phyloP scores from a whole-genome alignment of 129 eudicot species.

The Sambucus nigra region DNA sequence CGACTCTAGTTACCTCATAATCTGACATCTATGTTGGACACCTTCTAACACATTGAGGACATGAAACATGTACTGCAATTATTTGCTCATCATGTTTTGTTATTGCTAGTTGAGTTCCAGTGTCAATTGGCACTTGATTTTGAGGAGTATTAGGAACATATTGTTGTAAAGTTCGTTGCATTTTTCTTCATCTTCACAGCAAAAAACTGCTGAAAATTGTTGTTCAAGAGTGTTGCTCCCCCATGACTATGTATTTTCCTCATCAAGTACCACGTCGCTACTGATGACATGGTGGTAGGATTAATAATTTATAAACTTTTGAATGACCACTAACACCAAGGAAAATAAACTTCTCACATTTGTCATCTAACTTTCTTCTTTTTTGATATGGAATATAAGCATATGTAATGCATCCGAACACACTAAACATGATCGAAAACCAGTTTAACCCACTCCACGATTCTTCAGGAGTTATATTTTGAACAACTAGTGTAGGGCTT shows the following conservation, averaged over 20 bases:
- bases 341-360: not conserved
- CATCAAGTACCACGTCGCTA: not conserved
- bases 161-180: not conserved
- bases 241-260: not conserved
- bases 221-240: not conserved
- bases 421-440: no score
- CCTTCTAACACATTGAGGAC: not conserved
- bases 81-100: no score
- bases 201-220: not conserved
- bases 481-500: no score
- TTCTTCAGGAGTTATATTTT: no score
- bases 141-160: not conserved
- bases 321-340: no score
- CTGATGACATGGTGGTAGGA: no score
- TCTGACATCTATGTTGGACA: slow-evolving; percentile 7
- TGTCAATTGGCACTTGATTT: not conserved
- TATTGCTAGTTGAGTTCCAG: no score
- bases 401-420: not conserved
- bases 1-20: slow-evolving; percentile 3
- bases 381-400: not conserved
- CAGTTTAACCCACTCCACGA: no score
- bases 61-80: not conserved
- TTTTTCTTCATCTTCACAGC: not conserved
- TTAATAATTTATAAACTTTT: no score
- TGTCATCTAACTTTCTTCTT: not conserved